These are phyloP conservation scores for Paramecium primaurelia DNA, from an alignment of 73 alveolate genomes.

Conservation along the genomic window DNA sequence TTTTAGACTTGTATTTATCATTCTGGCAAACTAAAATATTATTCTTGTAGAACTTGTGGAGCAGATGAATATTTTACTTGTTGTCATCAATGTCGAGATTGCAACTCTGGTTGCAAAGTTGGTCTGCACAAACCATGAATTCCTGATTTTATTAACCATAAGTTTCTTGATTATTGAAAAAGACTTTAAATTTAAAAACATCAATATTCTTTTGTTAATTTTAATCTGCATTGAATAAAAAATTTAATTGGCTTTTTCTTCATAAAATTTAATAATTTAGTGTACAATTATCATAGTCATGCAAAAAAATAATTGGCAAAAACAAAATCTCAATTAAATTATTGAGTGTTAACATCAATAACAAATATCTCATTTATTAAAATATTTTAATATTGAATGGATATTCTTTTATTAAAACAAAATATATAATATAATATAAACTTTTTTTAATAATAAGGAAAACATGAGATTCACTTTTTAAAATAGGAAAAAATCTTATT, in stretches of 20 bases:
- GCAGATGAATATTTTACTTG: slow-evolving; percentile 71
- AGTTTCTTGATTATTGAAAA: neutral
- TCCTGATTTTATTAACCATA: neutral
- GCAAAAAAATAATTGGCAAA: neutral
- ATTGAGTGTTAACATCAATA: neutral
- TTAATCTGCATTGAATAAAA: neutral
- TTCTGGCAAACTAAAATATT: slow-evolving; percentile 71
- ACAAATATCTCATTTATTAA: neutral
- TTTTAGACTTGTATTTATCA: slow-evolving; percentile 63
- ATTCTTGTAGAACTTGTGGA: slow-evolving; percentile 76
- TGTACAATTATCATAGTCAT: neutral
- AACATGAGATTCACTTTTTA: neutral
- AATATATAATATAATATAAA: neutral
- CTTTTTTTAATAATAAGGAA: neutral
- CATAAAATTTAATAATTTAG: neutral
- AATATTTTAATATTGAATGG: neutral
- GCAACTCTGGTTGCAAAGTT: slow-evolving; percentile 67
- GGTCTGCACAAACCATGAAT: slow-evolving; percentile 48
- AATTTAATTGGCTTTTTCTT: neutral
- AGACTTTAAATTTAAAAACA: neutral
- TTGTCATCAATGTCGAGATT: slow-evolving; percentile 65
- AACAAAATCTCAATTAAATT: neutral
- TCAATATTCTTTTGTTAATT: too few relatives aligned
- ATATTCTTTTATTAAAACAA: neutral
- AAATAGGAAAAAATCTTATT: neutral